Conservation (phyloP, 768 basidiomycete genomes). For the Psilocybe tampanensis region DNA sequence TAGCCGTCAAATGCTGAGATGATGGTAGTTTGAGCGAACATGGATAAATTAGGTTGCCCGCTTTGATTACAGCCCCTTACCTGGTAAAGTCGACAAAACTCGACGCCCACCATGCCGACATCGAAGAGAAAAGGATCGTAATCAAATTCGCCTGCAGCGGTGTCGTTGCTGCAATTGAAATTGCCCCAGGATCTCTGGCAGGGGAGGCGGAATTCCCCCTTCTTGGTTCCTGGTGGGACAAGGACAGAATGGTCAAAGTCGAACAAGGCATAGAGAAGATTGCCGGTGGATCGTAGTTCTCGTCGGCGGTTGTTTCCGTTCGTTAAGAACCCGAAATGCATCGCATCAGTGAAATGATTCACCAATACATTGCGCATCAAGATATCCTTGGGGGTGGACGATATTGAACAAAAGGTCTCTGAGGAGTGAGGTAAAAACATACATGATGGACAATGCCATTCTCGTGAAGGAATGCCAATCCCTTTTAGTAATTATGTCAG, state of each 20-base stretch:
- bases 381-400: constrained; percentile 4
- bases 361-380: constrained; percentile 16
- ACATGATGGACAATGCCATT: constrained; percentile 23
- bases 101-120: constrained; percentile 20
- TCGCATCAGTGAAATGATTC: constrained; percentile 13
- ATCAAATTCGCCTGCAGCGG: constrained; percentile 4
- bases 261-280: constrained; percentile 19
- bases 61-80: too few relatives aligned
- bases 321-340: not conserved
- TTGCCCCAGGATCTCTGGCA: constrained; percentile 1
- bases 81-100: constrained; percentile 6
- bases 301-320: constrained; percentile 10
- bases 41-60: too few relatives aligned
- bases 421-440: not conserved
- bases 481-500: constrained; percentile 9
- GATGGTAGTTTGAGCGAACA: not conserved
- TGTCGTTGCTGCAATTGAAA: not conserved
- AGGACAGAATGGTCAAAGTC: constrained; percentile 23
- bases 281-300: not conserved
- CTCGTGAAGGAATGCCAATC: constrained; percentile 18
- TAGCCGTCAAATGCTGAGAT: constrained; percentile 18
- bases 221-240: constrained; percentile 7
- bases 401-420: too few relatives aligned
- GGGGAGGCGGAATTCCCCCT: constrained; percentile 2
- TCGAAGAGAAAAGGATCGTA: constrained; percentile 25